phyloP scores from a whole-genome alignment of 495 filamentous ascomycete genomes.

The Xylaria curta region DNA sequence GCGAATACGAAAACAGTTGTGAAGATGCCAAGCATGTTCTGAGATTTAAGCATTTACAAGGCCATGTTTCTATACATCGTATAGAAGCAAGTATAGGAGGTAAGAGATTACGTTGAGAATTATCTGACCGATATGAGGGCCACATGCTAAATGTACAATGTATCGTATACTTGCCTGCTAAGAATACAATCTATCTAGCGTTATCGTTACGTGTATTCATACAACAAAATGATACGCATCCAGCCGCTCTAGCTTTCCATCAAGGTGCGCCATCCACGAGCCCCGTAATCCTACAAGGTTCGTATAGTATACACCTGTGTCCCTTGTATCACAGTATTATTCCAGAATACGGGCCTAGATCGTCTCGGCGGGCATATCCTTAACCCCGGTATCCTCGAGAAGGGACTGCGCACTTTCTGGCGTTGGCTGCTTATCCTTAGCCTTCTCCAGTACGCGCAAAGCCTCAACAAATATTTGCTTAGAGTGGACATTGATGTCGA shows the following conservation, averaged over 20 bases:
- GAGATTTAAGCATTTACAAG: too few species aligned
- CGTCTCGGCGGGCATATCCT: not conserved
- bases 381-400: not conserved
- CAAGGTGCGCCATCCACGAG: not conserved
- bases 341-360: not conserved
- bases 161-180: not conserved
- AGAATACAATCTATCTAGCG: not conserved
- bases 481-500: conserved; percentile 59
- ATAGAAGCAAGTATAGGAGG: too few species aligned
- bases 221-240: not conserved
- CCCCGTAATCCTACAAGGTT: not conserved
- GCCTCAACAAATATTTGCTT: conserved; percentile 60
- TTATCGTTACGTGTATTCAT: conserved; percentile 3
- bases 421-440: conserved; percentile 7
- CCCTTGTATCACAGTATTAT: not conserved
- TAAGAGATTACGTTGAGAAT: not conserved
- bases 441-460: conserved; percentile 49
- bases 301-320: not conserved
- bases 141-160: not conserved
- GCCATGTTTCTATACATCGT: too few species aligned
- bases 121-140: too few species aligned
- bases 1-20: not conserved
- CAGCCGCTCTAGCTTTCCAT: not conserved
- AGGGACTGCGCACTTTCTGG: not conserved
- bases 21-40: not conserved